Percentiles rank a stretch among this genome's conserved stretches.
Conservation (phyloP, 1,284 basidiomycete species). For the Anthracocystis panici-leucophaei region DNA sequence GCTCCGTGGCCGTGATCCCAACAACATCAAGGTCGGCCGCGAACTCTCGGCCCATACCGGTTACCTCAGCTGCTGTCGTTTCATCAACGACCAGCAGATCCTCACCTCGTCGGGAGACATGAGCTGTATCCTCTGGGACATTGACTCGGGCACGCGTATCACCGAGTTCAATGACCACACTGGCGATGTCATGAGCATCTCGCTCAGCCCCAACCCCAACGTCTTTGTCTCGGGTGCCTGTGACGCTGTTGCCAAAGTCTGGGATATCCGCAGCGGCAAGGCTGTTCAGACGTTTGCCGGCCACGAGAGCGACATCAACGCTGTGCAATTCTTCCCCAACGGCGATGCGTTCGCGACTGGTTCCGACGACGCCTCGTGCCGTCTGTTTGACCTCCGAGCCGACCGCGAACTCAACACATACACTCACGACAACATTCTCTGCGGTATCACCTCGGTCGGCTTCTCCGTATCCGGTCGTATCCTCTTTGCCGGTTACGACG, state of each 20-base stretch:
- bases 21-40: slow-evolving; percentile 74
- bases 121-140: slow-evolving; percentile 99
- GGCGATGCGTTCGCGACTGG: slow-evolving; percentile 98
- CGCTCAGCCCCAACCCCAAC: slow-evolving; percentile 92
- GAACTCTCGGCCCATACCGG: slow-evolving; percentile 97
- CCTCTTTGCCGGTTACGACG: slow-evolving; percentile 97
- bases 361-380: slow-evolving; percentile 97
- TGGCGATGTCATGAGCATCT: slow-evolving; percentile 94
- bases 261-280: slow-evolving; percentile 96
- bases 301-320: slow-evolving; percentile 99
- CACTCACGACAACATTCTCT: slow-evolving; percentile 97
- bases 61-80: slow-evolving; percentile 96
- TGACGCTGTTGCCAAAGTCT: slow-evolving; percentile 96
- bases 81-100: slow-evolving; percentile 98
- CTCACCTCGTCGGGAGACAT: slow-evolving; percentile 97
- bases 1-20: slow-evolving; percentile 74
- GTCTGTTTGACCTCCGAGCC: slow-evolving; percentile 95
- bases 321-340: slow-evolving; percentile 99
- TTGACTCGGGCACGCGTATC: slow-evolving; percentile 92
- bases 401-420: slow-evolving; percentile 96
- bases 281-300: slow-evolving; percentile 98
- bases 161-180: slow-evolving; percentile 99
- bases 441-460: slow-evolving; percentile 97
- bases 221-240: slow-evolving; percentile 98
- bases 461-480: slow-evolving; percentile 97